These are phyloP conservation scores for Lecanicillium sp. DNA, from an alignment of 2,329 filamentous ascomycete genomes.

Conservation along the genomic window DNA sequence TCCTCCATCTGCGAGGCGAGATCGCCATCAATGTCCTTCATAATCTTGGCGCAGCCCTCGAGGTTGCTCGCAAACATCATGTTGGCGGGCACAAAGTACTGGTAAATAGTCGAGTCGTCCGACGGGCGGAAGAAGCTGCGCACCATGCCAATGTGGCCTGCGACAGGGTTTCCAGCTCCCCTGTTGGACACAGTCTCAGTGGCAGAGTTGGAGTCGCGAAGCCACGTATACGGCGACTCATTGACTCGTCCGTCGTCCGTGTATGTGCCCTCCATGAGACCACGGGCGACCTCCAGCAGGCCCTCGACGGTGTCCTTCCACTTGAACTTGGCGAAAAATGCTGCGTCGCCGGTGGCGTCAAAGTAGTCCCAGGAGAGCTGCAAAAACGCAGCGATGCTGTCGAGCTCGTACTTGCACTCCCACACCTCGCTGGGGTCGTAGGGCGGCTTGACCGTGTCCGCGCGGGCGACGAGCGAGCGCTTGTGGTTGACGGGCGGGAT, in stretches of 20 bases:
- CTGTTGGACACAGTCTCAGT: slow-evolving; percentile 75
- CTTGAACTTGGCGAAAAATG: slow-evolving; percentile 63
- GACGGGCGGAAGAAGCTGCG: slow-evolving; percentile 85
- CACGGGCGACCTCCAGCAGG: slow-evolving; percentile 59
- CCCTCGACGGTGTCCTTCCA: slow-evolving; percentile 69
- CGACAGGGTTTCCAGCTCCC: slow-evolving; percentile 75
- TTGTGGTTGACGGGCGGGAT: slow-evolving; percentile 17
- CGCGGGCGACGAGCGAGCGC: slow-evolving; percentile 13
- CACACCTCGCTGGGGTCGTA: slow-evolving; percentile 68
- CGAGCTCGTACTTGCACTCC: slow-evolving; percentile 94
- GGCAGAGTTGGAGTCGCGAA: slow-evolving; percentile 60
- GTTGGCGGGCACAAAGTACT: slow-evolving; percentile 85
- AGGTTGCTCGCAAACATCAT: slow-evolving; percentile 71
- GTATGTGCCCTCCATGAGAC: slow-evolving; percentile 71
- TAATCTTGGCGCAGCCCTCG: slow-evolving; percentile 36
- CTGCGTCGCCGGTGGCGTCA: slow-evolving; percentile 60
- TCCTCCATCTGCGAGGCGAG: slow-evolving; percentile 50
- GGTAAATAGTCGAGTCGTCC: slow-evolving; percentile 79
- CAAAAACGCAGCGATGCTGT: slow-evolving; percentile 82
- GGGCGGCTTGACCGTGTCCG: slow-evolving; percentile 54
- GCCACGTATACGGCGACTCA: slow-evolving; percentile 64
- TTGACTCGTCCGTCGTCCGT: slow-evolving; percentile 47
- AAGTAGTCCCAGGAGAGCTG: slow-evolving; percentile 76
- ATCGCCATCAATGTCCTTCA: slow-evolving; percentile 36
- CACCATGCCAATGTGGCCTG: slow-evolving; percentile 70